Evolutionary conservation across 2,329 filamentous ascomycete species (phyloP), one percentile per base, ranked within the genome.

Genomic region (Colletotrichum gloeosporioides): DNA sequence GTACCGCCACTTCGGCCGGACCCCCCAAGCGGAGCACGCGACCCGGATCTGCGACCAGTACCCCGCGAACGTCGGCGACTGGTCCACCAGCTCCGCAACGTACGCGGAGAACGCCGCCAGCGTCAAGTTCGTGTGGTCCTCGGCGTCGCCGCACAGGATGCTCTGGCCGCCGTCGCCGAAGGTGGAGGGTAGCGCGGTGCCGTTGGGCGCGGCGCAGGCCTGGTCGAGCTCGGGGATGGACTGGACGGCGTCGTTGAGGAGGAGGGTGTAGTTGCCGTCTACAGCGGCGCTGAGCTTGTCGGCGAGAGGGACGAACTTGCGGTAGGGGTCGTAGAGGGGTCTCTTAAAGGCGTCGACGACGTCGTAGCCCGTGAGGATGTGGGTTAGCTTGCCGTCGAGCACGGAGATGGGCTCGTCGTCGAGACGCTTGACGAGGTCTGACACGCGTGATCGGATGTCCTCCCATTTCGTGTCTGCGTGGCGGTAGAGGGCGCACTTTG

Each of bases 1-100:
- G 80, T 87, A 89, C n/a, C 82, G 79, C 83, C 85, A 88, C 73
- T 82, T 83, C 8, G 87, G 82, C 2, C 82, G 81, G 31, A 86
- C 79, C 1, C 39, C 77, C 81, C 88, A 85, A 6, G 84, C 83
- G 0, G 82, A 79, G 81, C 88, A 90, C 8, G 79, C 74, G 9
- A 88, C 77, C 2, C 85, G 85, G 62, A 87, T 79, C 6, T n/a
- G 62, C 16, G 84, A 74, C 86, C 85, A 86, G 53, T 55, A 49
- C 1, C 81, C 76, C 22, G 83, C 86, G 13, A 85, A 80, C 22
- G 83, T 78, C 6, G 79, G 76, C 1, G 85, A 85, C 59, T 81
- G 78, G 9, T 66, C 39, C 8, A 78, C 65, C 25, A 86, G 80
- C 16, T 73, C 61, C 8, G 69, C 31, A 10, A 86, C 72, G 75